Evolutionary conservation across 305 asterid species (phyloP).

Genomic region (Rubia occidens): DNA sequence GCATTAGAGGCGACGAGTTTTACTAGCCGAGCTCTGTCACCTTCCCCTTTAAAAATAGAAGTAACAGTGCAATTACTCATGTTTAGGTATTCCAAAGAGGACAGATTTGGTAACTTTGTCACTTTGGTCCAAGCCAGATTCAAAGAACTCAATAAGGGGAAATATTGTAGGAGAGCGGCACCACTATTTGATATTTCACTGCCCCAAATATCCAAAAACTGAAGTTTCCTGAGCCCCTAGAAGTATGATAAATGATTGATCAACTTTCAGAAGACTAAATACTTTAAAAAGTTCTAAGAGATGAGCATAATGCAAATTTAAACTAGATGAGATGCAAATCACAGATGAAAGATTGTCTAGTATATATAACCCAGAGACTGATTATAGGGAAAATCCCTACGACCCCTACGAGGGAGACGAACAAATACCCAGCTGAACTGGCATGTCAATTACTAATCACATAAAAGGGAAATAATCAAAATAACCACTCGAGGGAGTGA

Average conservation of each 20-base stretch:
- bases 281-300: constrained; percentile 1
- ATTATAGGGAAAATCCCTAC: background rate
- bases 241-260: constrained; percentile 12
- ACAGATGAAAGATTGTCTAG: background rate
- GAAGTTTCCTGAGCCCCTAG: constrained; percentile 60
- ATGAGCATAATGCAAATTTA: constrained; percentile 1
- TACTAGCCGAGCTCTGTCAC: constrained; percentile 37
- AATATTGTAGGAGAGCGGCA: constrained; percentile 40
- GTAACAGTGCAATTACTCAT: constrained; percentile 79
- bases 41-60: constrained; percentile 45
- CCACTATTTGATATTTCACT: constrained; percentile 59
- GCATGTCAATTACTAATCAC: background rate
- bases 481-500: background rate
- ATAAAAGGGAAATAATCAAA: background rate
- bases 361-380: background rate
- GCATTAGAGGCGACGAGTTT: constrained; percentile 60
- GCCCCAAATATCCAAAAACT: constrained; percentile 83
- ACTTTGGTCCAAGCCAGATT: constrained; percentile 82
- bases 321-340: background rate
- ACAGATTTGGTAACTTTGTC: constrained; percentile 49
- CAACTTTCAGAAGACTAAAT: constrained; percentile 17
- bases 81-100: constrained; percentile 55
- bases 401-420: background rate
- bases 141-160: constrained; percentile 52
- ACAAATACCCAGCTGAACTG: background rate